A percentile compares a stretch with the other conserved stretches of the same genome.
Conservation (phyloP, 352 stramenopile species). For the Thalassiosira pacifica region DNA sequence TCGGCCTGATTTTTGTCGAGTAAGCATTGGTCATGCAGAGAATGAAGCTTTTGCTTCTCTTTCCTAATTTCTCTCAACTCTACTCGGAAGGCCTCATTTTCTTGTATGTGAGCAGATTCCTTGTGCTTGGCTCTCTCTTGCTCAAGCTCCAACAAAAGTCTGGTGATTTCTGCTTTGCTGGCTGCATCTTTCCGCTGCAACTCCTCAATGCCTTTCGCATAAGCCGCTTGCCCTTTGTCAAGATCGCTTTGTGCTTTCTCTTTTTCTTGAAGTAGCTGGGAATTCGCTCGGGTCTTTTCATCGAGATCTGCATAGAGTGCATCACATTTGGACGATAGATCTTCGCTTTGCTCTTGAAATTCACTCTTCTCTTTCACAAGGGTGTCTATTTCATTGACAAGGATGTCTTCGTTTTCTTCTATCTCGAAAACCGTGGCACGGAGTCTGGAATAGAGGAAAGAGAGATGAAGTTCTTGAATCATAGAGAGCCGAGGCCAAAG, state of each 20-base stretch:
- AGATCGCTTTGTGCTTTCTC: constrained; percentile 52
- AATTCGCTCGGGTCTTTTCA: constrained; percentile 41
- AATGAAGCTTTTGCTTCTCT: constrained; percentile 51
- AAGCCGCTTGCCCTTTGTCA: no score
- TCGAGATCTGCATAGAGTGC: constrained; percentile 69
- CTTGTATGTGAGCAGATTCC: constrained; percentile 37
- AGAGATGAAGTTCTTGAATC: not conserved
- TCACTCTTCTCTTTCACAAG: constrained; percentile 71
- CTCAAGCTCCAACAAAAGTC: constrained; percentile 56
- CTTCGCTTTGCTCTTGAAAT: constrained; percentile 63
- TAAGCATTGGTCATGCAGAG: constrained; percentile 54
- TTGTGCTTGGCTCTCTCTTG: constrained; percentile 53
- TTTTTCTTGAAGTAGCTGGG: constrained; percentile 53
- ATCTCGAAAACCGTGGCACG: constrained; percentile 60
- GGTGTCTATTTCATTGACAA: constrained; percentile 75
- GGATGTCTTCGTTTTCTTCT: constrained; percentile 71
- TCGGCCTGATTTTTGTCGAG: constrained; percentile 64
- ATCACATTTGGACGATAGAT: constrained; percentile 66
- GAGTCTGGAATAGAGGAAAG: constrained; percentile 31
- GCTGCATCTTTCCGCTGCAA: constrained; percentile 40
- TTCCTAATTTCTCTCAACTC: constrained; percentile 52
- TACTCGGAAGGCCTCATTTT: constrained; percentile 55
- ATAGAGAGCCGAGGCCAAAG: constrained; percentile 12
- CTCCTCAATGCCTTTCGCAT: constrained; percentile 24
- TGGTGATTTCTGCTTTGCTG: constrained; percentile 55